phyloP scores from a whole-genome alignment of 225 moss, liverwort and hornwort genomes.

The Anthoceros angustus region DNA sequence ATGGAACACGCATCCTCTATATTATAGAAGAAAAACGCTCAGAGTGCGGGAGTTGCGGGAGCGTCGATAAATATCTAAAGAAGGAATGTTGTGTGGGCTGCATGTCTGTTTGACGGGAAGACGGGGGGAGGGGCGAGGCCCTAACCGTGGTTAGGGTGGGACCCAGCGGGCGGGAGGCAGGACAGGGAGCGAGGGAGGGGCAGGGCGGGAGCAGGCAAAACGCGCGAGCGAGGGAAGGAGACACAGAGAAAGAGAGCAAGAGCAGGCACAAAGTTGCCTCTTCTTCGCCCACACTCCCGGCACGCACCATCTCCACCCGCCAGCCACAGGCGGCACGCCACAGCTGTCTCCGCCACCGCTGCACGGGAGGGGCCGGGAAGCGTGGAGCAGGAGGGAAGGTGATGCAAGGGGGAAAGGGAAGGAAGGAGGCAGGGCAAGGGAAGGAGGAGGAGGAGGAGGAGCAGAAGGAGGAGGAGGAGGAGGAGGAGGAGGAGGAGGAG shows the following conservation, averaged over 20 bases:
- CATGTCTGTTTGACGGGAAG: background rate
- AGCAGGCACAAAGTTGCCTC: constrained; percentile 1
- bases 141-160: background rate
- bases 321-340: background rate
- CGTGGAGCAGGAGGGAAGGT: background rate
- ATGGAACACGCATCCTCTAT: too few species aligned
- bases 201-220: constrained; percentile 2
- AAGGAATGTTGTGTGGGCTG: too few species aligned
- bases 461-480: too few species aligned
- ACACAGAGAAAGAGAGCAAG: background rate
- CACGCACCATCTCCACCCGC: background rate
- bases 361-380: background rate
- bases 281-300: background rate
- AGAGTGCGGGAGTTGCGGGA: too few species aligned
- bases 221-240: constrained; percentile 3
- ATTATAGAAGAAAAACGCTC: too few species aligned
- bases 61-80: too few species aligned
- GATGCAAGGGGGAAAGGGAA: background rate
- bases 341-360: background rate
- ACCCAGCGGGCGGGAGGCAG: background rate
- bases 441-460: too few species aligned
- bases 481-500: too few species aligned
- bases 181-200: background rate
- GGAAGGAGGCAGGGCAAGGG: background rate
- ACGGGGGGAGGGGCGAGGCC: background rate